phyloP scores from a whole-genome alignment of 192 early-diverging fungal species.

The Lobosporangium transversale region DNA sequence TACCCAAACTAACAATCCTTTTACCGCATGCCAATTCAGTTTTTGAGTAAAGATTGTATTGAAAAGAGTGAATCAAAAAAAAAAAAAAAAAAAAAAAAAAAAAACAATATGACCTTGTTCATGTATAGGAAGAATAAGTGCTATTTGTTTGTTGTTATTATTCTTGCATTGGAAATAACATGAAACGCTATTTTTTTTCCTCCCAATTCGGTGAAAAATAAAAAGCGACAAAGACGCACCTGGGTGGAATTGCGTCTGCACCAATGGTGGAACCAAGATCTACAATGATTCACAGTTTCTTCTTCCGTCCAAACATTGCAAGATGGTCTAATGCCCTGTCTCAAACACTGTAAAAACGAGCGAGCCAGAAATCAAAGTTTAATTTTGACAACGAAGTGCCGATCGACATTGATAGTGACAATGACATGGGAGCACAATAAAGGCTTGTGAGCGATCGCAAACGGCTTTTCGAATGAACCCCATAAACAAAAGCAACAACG shows the following conservation, averaged over 20 bases:
- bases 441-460: too few relatives aligned
- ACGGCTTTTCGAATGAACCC: too few relatives aligned
- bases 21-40: constrained; percentile 1
- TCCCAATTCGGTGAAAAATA: background rate
- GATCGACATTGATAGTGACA: background rate
- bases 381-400: background rate
- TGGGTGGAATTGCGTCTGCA: constrained; percentile 31
- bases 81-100: too few relatives aligned
- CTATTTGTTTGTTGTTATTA: background rate
- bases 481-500: background rate
- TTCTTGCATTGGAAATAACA: background rate
- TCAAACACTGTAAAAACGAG: background rate
- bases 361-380: background rate
- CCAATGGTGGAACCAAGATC: background rate
- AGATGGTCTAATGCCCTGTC: constrained; percentile 13
- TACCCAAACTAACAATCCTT: constrained; percentile 11
- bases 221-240: constrained; percentile 24
- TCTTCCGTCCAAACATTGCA: constrained; percentile 47
- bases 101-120: background rate
- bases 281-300: constrained; percentile 30
- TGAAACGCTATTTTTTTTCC: background rate
- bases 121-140: background rate
- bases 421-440: too few relatives aligned
- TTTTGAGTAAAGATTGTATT: background rate
- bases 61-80: too few relatives aligned